Evolutionary conservation across 345 rosid genomes (phyloP), one percentile per base, ranked within the genome.

Genomic region (Eucalyptus urophylla): DNA sequence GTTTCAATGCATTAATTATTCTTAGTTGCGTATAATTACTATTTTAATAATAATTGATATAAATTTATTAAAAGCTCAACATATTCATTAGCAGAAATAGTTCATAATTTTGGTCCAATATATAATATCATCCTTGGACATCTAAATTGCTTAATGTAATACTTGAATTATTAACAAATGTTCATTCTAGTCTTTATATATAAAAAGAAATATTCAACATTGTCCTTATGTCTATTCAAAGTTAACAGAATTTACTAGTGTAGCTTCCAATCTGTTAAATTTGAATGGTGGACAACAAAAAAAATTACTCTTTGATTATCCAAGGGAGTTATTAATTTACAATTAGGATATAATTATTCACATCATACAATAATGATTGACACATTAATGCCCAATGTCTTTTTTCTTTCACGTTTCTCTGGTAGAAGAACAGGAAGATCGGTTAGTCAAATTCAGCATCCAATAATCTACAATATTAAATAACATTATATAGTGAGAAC

Each of bases 241-340:
- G 37, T 65, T n/a, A 65, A 65, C 4, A 29, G 19, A n/a, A n/a
- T 65, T 14, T 15, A n/a, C 19, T 29, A 7, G 14, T 2, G 19
- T n/a, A 0, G 19, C 72, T 65, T n/a, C 19, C 0, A 65, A 29
- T 65, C 5, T 0, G 0, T 65, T n/a, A 65, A 14, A 65, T 65
- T 7, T n/a, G 6, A 14, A 65, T 0, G 11, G 11, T 65, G 76
- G 10, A n/a, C 19, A 65, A 29, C 8, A 14, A n/a, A n/a, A 65
- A 2, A 14, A 65, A 21, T n/a, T 14, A 7, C 21, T 0, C 0
- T 0, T 65, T n/a, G 6, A 65, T n/a, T 65, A 65, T 65, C 19
- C 6, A n/a, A 65, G 37, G 17, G n/a, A n/a, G 6, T 14, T 65
- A n/a, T 65, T 2, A 2, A 65, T 4, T n/a, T 7, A n/a, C 6